Evolutionary conservation across 2,329 filamentous ascomycete species (phyloP).

Genomic region (Cladobotryum protrusum): DNA sequence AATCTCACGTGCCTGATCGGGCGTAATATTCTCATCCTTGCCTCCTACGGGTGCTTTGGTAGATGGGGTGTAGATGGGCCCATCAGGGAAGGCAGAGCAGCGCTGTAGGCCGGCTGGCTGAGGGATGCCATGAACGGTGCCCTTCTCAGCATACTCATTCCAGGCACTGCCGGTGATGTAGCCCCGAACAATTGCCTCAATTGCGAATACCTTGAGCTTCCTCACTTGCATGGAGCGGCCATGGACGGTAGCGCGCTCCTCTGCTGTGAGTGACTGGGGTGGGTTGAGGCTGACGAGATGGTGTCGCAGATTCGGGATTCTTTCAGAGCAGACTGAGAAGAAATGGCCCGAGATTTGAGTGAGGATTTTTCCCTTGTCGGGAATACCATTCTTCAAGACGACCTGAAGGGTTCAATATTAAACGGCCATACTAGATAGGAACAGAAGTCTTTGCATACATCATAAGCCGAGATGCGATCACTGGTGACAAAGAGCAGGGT

Average conservation of each 20-base stretch:
- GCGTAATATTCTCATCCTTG: constrained; percentile 81
- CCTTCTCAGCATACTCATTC: constrained; percentile 63
- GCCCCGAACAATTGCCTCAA: constrained; percentile 57
- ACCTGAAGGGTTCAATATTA: not conserved
- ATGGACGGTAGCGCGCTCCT: constrained; percentile 47
- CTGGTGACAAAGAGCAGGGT: constrained; percentile 78
- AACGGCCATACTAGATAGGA: not conserved
- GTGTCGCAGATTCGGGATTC: constrained; percentile 42
- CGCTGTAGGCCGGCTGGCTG: constrained; percentile 63
- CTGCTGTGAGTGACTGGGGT: constrained; percentile 30
- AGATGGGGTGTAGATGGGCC: constrained; percentile 61
- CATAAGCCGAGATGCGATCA: constrained; percentile 91
- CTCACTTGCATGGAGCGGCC: constrained; percentile 73
- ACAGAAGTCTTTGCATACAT: constrained; percentile 47
- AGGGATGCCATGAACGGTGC: constrained; percentile 73
- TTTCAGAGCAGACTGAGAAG: constrained; percentile 43
- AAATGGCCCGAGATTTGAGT: constrained; percentile 43
- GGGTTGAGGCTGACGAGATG: constrained; percentile 45
- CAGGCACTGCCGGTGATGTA: constrained; percentile 85
- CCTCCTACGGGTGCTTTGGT: constrained; percentile 77
- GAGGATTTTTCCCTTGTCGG: constrained; percentile 48
- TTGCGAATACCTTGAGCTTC: constrained; percentile 30
- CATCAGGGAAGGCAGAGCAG: constrained; percentile 59
- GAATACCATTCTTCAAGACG: constrained; percentile 65
- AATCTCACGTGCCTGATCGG: constrained; percentile 50